Base-by-base conservation (phyloP, 305 asterid genomes). In the Fraxinus albicans region DNA sequence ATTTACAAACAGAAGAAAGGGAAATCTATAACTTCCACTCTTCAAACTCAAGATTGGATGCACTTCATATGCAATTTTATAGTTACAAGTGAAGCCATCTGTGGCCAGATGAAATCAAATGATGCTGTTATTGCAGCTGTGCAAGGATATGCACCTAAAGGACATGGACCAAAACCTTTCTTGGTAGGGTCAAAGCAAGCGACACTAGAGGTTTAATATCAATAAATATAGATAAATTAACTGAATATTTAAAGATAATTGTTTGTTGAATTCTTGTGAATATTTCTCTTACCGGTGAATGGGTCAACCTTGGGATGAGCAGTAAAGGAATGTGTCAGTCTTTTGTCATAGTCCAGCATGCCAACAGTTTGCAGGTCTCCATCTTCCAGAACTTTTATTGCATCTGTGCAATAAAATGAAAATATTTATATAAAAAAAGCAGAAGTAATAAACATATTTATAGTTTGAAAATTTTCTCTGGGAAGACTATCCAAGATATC, bases 291-390 rank as follows among this genome's bases (percentile, higher is more conserved):
- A 96, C 99, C 99, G 36, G 99, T 96, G 79, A 94, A n/a, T 4
- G 98, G 97, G 82, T 96, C 99, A 84, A 96, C 96, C 86, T 96
- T 96, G 15, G 99, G 99, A 89, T 96, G 99, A 86, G 99, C 99
- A 84, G 97, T 94, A 83, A 96, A 96, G 78, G 97, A 74, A 90
- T 94, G 99, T 1, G 90, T 15, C 87, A 96, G 90, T 85, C 97
- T 87, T 87, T 90, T 92, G 91, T 96, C 98, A 77, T 96, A 96
- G 85, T 96, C 99, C 90, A 96, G 83, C 94, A 96, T 70, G 84
- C 99, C 98, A 84, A 96, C 83, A 25, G 99, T 96, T 90, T 96
- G 95, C 65, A 96, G 88, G 83, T 96, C 99, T 85, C 99, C 99
- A 90, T 96, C 99, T 87, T 94, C 98, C 88, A 96, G 81, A 84